Evolutionary conservation across 2,329 filamentous ascomycete species (phyloP), one percentile per base, ranked within the genome.

Genomic region (Drechslerella dactyloides): DNA sequence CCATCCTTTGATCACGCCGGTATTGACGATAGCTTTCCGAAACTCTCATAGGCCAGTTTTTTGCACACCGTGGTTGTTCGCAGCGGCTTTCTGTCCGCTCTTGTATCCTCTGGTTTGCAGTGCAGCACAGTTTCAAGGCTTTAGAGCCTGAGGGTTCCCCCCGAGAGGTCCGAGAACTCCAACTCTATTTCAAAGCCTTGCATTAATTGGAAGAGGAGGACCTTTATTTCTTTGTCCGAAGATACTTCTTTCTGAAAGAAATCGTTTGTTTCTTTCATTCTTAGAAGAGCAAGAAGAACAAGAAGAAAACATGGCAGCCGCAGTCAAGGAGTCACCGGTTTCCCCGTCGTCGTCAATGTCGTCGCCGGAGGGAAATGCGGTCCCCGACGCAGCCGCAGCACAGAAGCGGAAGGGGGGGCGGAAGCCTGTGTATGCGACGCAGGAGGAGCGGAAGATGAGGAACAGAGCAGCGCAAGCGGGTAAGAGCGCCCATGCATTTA

Each of bases 341-440:
- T 75, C 74, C 59, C 75, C 76, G 23, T 75, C 74, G 57, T 76
- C 75, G 30, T 75, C 75, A 42, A 75, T 74, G 30, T 77, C 76
- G 40, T 76, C 76, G 23, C 76, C 76, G 40, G 76, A 77, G 42
- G 61, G 75, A 73, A 46, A 74, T 66, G 58, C 75, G 56, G 54
- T 74, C 69, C 54, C 74, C 74, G 65, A 69, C 55, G 65, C 65
- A 42, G 65, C 58, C 58, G 62, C 58, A 55, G 62, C 74, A 55
- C 92, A 93, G 79, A 99, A 99, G 84, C 88, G 94, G 78, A 99
- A 99, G 84, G 94, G 94, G 78, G 94, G 94, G 73, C 89, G 94
- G 78, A 99, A 97, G 83, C 94, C 94, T 78, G 94, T 97, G 75
- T 99, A 99, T 84, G 94, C 94, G 61, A 99, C 94, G 37, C 97